Evolutionary conservation across 2,329 filamentous ascomycete genomes (phyloP).

Genomic region (Nemania sp.): DNA sequence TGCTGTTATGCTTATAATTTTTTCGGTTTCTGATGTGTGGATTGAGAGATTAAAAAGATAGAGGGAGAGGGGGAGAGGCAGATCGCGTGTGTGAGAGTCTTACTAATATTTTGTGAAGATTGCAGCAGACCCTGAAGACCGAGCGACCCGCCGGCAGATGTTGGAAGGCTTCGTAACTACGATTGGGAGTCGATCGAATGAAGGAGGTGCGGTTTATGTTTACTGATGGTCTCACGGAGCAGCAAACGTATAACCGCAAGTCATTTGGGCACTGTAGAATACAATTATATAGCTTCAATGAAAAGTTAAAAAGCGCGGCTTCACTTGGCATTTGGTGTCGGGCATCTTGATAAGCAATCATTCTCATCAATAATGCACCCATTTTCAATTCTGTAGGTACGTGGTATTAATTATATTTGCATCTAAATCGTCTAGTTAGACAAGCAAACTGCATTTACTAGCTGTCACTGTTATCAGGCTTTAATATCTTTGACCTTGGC

Average conservation of each 20-base stretch:
- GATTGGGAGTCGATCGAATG: too few species aligned
- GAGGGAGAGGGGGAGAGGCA: too few species aligned
- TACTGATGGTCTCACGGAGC: too few species aligned
- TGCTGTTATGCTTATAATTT: conserved; percentile 40
- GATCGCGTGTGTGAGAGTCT: too few species aligned
- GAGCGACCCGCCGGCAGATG: too few species aligned
- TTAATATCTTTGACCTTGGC: conserved; percentile 63
- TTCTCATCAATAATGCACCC: neutral
- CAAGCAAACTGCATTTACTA: neutral
- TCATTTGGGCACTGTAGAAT: too few species aligned
- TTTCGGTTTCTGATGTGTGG: conserved; percentile 30
- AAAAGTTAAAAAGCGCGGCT: neutral
- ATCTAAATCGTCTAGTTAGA: neutral
- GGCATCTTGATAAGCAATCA: neutral
- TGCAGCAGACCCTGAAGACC: too few species aligned
- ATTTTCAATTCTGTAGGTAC: neutral
- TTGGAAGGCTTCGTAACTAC: too few species aligned
- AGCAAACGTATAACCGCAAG: too few species aligned
- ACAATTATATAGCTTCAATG: neutral
- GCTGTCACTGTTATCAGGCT: conserved; percentile 47
- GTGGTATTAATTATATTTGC: neutral
- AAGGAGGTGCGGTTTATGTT: too few species aligned
- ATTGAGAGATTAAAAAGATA: conserved; percentile 14
- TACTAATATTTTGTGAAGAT: conserved; percentile 10
- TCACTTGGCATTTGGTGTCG: neutral